phyloP scores from a whole-genome alignment of 441 rosid species.

The Gossypium laxum region DNA sequence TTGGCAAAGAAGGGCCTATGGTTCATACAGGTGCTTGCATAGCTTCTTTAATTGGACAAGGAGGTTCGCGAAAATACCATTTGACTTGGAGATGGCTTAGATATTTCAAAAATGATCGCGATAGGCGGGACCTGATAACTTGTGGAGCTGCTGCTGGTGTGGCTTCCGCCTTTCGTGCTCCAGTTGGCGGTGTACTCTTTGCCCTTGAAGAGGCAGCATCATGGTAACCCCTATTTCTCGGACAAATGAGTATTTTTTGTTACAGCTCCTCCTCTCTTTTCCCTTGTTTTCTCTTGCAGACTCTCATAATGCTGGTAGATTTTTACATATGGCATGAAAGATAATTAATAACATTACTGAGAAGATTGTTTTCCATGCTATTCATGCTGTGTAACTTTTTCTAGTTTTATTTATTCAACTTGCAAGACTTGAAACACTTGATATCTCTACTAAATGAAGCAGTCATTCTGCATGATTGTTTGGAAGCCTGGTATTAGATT shows the following conservation, averaged over 20 bases:
- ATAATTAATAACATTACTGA: background rate
- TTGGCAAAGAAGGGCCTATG: slow-evolving; percentile 98
- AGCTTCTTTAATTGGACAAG: slow-evolving; percentile 84
- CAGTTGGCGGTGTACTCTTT: slow-evolving; percentile 95
- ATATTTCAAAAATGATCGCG: slow-evolving; percentile 82
- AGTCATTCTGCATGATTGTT: background rate
- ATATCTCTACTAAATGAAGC: background rate
- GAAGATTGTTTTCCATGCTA: background rate
- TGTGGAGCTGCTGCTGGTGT: slow-evolving; percentile 98
- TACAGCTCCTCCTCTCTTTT: background rate
- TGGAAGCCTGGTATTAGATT: background rate
- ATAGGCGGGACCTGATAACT: slow-evolving; percentile 78
- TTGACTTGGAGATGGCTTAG: slow-evolving; percentile 92
- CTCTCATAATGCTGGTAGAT: background rate
- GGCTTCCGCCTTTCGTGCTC: slow-evolving; percentile 92
- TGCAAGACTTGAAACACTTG: background rate
- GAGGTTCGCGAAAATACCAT: slow-evolving; percentile 73
- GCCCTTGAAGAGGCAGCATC: slow-evolving; percentile 97
- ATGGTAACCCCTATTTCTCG: slow-evolving; percentile 37
- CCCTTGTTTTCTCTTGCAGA: background rate
- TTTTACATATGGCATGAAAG: background rate
- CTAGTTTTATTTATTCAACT: background rate
- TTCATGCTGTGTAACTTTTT: background rate
- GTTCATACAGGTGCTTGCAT: slow-evolving; percentile 95
- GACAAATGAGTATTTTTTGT: background rate